Percentiles rank a stretch among this genome's conserved stretches.
Evolutionary conservation across 2,329 filamentous ascomycete species (phyloP).

Genomic region (Talaromyces amestolkiae): DNA sequence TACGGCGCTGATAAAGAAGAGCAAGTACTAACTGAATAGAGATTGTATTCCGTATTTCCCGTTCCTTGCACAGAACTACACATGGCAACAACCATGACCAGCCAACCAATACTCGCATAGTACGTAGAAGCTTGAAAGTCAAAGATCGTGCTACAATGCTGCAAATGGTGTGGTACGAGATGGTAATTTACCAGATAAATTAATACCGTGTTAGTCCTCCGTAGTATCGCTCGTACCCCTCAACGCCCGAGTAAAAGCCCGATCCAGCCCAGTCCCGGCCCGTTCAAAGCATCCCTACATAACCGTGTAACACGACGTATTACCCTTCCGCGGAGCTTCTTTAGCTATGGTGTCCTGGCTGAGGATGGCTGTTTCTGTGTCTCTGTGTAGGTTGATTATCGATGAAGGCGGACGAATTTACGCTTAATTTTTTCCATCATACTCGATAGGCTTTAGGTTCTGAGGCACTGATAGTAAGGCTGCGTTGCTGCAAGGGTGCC

Average conservation of each 20-base stretch:
- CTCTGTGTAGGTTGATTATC: neutral
- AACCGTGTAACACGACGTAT: slow-evolving; percentile 11
- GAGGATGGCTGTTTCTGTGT: neutral
- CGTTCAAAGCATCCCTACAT: slow-evolving; percentile 5
- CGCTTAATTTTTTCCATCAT: neutral
- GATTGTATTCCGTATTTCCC: neutral
- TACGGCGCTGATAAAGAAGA: neutral
- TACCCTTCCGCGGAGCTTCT: neutral
- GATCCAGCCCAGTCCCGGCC: slow-evolving; percentile 11
- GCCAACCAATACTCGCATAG: neutral
- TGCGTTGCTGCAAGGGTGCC: neutral
- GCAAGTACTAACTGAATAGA: neutral
- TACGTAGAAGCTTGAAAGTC: neutral
- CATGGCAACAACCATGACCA: neutral
- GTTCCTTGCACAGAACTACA: neutral
- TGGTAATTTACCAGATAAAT: slow-evolving; percentile 2
- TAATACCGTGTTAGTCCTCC: neutral
- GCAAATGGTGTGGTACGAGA: neutral
- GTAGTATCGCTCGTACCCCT: neutral
- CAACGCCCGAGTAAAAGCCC: slow-evolving; percentile 17
- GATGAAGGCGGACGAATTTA: neutral
- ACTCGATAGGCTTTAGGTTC: neutral
- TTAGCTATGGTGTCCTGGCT: no score
- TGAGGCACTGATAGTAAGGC: slow-evolving; percentile 5
- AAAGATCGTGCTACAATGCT: neutral